A percentile compares a stretch with the other conserved stretches of the same genome.
Evolutionary conservation across 495 filamentous ascomycete genomes (phyloP).

Genomic region (Neurospora sp.): DNA sequence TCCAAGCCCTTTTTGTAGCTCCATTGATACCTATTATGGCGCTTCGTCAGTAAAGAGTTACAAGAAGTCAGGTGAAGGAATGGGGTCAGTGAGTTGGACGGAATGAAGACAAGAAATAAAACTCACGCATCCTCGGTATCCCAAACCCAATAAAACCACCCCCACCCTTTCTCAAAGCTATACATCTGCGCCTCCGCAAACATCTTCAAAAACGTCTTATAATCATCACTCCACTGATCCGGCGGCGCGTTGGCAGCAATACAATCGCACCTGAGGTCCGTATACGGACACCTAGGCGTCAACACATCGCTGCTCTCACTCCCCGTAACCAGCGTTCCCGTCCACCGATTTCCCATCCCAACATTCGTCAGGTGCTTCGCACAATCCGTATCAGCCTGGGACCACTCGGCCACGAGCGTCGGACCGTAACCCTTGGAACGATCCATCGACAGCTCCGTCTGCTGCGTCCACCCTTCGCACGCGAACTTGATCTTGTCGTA

Average conservation of each 20-base stretch:
- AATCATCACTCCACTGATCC: constrained; percentile 53
- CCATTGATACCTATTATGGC: constrained; percentile 65
- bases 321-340: constrained; percentile 57
- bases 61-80: neutral
- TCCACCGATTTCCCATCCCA: constrained; percentile 79
- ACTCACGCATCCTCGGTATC: constrained; percentile 36
- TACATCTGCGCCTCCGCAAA: constrained; percentile 96
- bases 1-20: constrained; percentile 80
- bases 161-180: constrained; percentile 81
- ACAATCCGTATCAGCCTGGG: constrained; percentile 96
- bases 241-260: constrained; percentile 63
- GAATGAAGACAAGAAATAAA: neutral
- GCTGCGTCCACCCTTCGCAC: constrained; percentile 74
- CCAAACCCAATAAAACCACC: constrained; percentile 97
- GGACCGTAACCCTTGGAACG: constrained; percentile 79
- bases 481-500: constrained; percentile 70
- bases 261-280: constrained; percentile 59
- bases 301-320: constrained; percentile 45
- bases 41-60: constrained; percentile 43
- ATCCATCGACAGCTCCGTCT: constrained; percentile 61
- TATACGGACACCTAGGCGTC: constrained; percentile 60
- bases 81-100: neutral
- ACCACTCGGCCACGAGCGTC: constrained; percentile 97
- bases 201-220: constrained; percentile 77
- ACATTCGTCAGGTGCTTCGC: constrained; percentile 82